Evolutionary conservation across 805 yeast species (phyloP), one percentile per base, ranked within the genome.

Genomic region (Schwanniomyces polymorphus): DNA sequence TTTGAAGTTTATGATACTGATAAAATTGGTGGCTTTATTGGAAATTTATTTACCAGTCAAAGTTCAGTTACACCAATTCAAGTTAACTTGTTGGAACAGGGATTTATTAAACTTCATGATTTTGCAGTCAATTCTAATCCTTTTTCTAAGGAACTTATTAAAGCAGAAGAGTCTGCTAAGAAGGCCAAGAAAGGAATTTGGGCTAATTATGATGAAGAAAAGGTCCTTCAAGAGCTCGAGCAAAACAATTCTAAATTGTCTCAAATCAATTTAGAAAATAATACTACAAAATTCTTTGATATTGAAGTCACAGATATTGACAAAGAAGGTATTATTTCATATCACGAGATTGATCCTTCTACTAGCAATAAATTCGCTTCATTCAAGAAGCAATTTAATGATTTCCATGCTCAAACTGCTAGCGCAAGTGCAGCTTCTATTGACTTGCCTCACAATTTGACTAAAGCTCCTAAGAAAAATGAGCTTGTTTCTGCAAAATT

Each of bases 21-120:
- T 62, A 86, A 83, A 59, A 74, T 84, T 46, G 96, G 96, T 48
- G 88, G 87, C 0, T 90, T 90, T 59, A 81, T 88, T 58, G 94
- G 96, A 41, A 81, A 83, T 57, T 57, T 88, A 43, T 86, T 70
- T 59, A 58, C 81, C 9, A 78, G 77, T 11, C 75, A 81, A 2
- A 73, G 72, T 39, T 70, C 72, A 27, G 55, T 62, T 27, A 49
- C 52, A 17, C 91, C 89, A 18, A 74, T 82, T 51, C 91, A 86
- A 56, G 68, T 75, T 11, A 64, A 70, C 17, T 71, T 89, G 44
- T 70, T 86, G 48, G 73, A 74, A 27, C 77, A 78, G 44, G 97
- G 96, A 2, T 75, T 79, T 45, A 87, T 80, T 21, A 74, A 79
- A 52, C 65, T 81, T 10, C 92, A 88, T 57, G 88, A 79, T 43